Base-by-base conservation (phyloP, 1,284 basidiomycete genomes). In the Boletellus sp. region DNA sequence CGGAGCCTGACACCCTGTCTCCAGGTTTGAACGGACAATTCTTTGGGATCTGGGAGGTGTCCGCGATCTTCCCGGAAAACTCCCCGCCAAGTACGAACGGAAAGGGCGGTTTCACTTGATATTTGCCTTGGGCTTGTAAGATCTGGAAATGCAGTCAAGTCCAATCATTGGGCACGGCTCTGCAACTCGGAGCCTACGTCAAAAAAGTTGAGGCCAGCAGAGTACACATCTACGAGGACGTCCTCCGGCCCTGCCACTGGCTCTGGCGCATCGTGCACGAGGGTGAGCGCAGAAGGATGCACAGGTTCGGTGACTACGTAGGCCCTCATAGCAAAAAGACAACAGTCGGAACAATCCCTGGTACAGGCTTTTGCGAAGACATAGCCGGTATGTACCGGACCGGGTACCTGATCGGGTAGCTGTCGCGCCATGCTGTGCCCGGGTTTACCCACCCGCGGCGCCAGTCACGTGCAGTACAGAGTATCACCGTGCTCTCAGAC, bases 1-100 rank as follows among this genome's bases (percentile, higher is more conserved):
- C 77, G n/a, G 79, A 81, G 5, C 95, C 95, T 60, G 97, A 95
- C 0, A 99, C 90, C 43, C 91, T 74, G 64, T 96, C 87, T 14
- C 95, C 94, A 1, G 78, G 80, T 59, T 84, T 81, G 64, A 85
- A 91, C 1, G 79, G 76, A 62, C 91, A 96, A 4, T 84, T 90
- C 22, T 76, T 66, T 2, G 94, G 95, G 25, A 97, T 86, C 11
- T 85, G 90, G 16, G 89, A 91, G 56, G 79, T 69, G 10, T 66
- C 54, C 5, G 88, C 75, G 54, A 98, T 82, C 47, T 73, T 77
- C 0, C 95, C 95, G 2, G 93, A 81, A 60, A 97, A 89, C 67
- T 99, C 92, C 50, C 81, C 77, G 17, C 91, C 91, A 7, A 92
- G 77, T 9, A 82, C 74, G 69, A 93, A 95, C 0, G 93, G 93